Conservation (phyloP, 257 asterid genomes). For the Cruciata laevipes region DNA sequence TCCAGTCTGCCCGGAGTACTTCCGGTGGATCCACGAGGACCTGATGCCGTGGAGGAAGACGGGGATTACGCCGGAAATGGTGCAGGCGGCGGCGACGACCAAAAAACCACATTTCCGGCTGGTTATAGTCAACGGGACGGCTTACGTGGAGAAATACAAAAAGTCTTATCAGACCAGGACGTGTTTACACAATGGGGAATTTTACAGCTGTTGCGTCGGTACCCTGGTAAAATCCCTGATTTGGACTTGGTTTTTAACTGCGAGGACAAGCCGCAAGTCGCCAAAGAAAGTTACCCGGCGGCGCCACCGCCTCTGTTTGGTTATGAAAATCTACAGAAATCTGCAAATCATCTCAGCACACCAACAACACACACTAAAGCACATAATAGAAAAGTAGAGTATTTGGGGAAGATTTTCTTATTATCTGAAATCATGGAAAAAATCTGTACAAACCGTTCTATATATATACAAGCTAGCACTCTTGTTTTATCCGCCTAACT, state of each 20-base stretch:
- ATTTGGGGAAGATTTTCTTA: too few species aligned
- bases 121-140: conserved; percentile 25
- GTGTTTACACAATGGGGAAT: conserved; percentile 31
- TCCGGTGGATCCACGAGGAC: conserved; percentile 36
- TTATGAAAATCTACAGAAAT: too few species aligned
- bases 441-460: too few species aligned
- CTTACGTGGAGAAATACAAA: conserved; percentile 18
- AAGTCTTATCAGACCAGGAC: conserved; percentile 23
- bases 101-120: conserved; percentile 22
- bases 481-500: too few species aligned
- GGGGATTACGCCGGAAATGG: conserved; percentile 29
- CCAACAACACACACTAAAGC: too few species aligned
- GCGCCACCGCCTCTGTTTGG: conserved; percentile 33
- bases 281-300: neutral
- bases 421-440: too few species aligned
- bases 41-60: conserved; percentile 36
- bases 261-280: conserved; percentile 23
- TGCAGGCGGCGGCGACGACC: conserved; percentile 12
- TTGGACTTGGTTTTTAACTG: conserved; percentile 28
- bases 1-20: conserved; percentile 29
- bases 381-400: too few species aligned
- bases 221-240: conserved; percentile 35
- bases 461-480: too few species aligned
- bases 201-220: conserved; percentile 26
- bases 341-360: too few species aligned